Conservation (phyloP, 2,329 filamentous ascomycete species). For the Pseudocercospora fijiensis region DNA sequence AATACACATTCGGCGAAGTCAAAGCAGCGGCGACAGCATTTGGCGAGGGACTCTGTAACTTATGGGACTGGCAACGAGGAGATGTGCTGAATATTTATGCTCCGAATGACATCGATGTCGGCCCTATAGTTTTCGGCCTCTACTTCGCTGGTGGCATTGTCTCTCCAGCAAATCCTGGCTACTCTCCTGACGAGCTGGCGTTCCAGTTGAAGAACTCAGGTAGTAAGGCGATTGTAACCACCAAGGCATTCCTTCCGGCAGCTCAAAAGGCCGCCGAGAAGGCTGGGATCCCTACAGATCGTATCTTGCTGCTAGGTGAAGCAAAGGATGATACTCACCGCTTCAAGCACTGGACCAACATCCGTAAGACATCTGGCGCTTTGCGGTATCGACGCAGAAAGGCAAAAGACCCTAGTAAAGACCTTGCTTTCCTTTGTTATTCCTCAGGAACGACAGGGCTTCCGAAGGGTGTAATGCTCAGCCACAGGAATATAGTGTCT, state of each 20-base stretch:
- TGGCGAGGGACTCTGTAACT: constrained; percentile 71
- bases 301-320: constrained; percentile 74
- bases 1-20: constrained; percentile 70
- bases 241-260: constrained; percentile 62
- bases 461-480: constrained; percentile 87
- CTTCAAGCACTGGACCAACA: constrained; percentile 69
- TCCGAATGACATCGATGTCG: constrained; percentile 78
- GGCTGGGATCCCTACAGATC: constrained; percentile 66
- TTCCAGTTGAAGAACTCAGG: constrained; percentile 79
- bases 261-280: constrained; percentile 67
- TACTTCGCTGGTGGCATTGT: constrained; percentile 80
- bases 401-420: constrained; percentile 61
- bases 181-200: constrained; percentile 78
- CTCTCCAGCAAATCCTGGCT: constrained; percentile 85
- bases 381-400: constrained; percentile 59
- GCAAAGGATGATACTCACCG: constrained; percentile 57
- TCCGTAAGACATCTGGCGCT: constrained; percentile 62
- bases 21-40: constrained; percentile 69
- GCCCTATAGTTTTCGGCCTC: constrained; percentile 62
- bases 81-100: constrained; percentile 81
- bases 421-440: constrained; percentile 83
- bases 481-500: constrained; percentile 76
- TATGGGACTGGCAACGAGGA: constrained; percentile 76
- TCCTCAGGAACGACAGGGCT: constrained; percentile 86
- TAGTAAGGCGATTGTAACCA: constrained; percentile 73